These are phyloP conservation scores for Paspalum vaginatum DNA, from an alignment of 176 grass and related monocot genomes.

Conservation along the genomic window DNA sequence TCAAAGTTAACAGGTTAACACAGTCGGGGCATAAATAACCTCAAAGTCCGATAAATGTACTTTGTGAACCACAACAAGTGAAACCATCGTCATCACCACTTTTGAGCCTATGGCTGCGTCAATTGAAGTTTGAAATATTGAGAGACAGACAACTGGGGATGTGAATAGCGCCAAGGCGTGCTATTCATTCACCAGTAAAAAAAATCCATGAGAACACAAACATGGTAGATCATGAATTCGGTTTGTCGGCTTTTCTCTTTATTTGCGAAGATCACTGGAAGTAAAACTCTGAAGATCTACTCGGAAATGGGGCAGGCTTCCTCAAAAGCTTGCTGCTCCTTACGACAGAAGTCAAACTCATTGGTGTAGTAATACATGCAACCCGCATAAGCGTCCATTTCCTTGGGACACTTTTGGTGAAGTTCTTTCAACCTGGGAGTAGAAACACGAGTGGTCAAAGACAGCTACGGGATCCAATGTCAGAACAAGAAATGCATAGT, in stretches of 20 bases:
- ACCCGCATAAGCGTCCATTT: conserved; percentile 79
- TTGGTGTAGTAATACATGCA: conserved; percentile 99
- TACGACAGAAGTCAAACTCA: conserved; percentile 85
- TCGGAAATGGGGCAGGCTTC: conserved; percentile 64
- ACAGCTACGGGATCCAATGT: too few relatives aligned
- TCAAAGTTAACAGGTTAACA: background rate
- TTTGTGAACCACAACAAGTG: conserved; percentile 10
- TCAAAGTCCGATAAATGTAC: background rate
- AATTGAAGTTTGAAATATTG: conserved; percentile 27
- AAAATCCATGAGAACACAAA: conserved; percentile 45
- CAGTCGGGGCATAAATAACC: background rate
- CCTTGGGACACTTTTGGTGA: conserved; percentile 78
- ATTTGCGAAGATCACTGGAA: conserved; percentile 54
- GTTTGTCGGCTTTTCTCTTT: conserved; percentile 64
- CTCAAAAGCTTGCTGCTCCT: conserved; percentile 91
- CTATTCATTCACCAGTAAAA: conserved; percentile 48
- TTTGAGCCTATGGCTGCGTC: conserved; percentile 25
- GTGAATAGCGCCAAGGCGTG: conserved; percentile 38
- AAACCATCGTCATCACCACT: conserved; percentile 7
- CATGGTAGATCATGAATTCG: conserved; percentile 56
- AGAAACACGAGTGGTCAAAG: background rate
- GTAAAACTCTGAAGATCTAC: conserved; percentile 41
- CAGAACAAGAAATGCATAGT: background rate
- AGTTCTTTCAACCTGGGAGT: conserved; percentile 78
- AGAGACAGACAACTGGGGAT: background rate